Percentiles rank a stretch among this genome's conserved stretches.
These are phyloP conservation scores for Euphorbia lathyris DNA, from an alignment of 345 rosid genomes.

Conservation along the genomic window DNA sequence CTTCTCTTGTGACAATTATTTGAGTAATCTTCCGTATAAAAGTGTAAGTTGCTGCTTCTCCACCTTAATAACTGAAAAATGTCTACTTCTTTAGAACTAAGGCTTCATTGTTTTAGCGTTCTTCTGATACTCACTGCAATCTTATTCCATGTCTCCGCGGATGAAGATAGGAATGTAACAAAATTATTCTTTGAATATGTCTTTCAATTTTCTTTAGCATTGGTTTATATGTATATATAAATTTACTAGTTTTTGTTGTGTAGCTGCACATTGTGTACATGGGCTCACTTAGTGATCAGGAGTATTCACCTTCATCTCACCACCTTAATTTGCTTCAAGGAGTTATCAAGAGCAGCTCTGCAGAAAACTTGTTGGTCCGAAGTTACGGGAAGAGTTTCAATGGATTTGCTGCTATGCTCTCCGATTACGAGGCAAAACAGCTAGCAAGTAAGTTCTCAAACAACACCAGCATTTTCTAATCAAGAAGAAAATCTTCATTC, in stretches of 20 bases:
- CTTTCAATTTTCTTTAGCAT: neutral
- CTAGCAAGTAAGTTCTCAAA: constrained; percentile 37
- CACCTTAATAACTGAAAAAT: neutral
- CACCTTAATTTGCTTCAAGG: constrained; percentile 6
- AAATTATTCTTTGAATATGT: neutral
- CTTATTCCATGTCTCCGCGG: neutral
- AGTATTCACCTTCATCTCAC: constrained; percentile 2
- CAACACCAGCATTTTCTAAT: neutral
- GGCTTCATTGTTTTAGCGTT: neutral
- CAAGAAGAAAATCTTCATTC: neutral
- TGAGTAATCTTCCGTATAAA: neutral
- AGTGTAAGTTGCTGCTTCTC: neutral
- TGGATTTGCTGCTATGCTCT: constrained; percentile 50
- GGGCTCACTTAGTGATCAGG: neutral
- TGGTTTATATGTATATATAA: neutral
- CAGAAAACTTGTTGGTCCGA: constrained; percentile 33
- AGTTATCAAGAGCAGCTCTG: constrained; percentile 24
- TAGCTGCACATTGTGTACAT: constrained; percentile 12
- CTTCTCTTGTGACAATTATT: too few relatives aligned
- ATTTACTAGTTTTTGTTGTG: neutral
- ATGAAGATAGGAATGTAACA: neutral
- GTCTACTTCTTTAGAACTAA: neutral
- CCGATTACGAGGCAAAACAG: constrained; percentile 33
- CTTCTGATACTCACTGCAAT: neutral
- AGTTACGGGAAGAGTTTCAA: constrained; percentile 56